A percentile compares a stretch with the other conserved stretches of the same genome.
phyloP scores from a whole-genome alignment of 441 rosid genomes.

The Kokia cookei region DNA sequence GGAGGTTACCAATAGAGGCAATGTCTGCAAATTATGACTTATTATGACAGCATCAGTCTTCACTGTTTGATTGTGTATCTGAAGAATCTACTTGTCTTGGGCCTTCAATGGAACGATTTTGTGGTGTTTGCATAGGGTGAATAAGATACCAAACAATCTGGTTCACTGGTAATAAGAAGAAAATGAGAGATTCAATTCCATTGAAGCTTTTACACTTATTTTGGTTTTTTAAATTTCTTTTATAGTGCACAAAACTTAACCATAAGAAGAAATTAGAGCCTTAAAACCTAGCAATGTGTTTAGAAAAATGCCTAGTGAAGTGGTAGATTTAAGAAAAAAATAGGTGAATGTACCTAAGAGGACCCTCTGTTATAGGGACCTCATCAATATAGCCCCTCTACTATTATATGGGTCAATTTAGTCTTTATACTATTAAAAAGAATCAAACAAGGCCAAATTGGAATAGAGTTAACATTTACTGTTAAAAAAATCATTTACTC shows the following conservation, averaged over 20 bases:
- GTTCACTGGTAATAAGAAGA: conserved; percentile 18
- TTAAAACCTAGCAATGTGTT: background rate
- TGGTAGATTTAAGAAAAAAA: background rate
- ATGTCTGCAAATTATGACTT: background rate
- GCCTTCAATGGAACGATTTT: conserved; percentile 29
- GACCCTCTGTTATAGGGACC: no score
- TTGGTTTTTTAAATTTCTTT: background rate
- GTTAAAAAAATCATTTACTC: no score
- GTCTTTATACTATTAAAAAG: no score
- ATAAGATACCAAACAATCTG: conserved; percentile 11
- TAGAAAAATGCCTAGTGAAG: background rate
- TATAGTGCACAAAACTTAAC: background rate
- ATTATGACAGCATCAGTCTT: conserved; percentile 26
- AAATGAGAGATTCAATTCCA: background rate
- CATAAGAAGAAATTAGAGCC: background rate
- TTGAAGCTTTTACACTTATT: background rate
- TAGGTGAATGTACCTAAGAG: no score
- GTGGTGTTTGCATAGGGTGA: conserved; percentile 20
- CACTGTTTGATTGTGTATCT: conserved; percentile 31
- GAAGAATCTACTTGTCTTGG: conserved; percentile 16
- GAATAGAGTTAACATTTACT: no score
- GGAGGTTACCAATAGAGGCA: background rate
- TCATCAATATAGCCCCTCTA: no score
- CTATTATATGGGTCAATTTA: no score
- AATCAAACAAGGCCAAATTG: no score